Evolutionary conservation across 768 basidiomycete species (phyloP).

Genomic region (Auriscalpium microsporum): DNA sequence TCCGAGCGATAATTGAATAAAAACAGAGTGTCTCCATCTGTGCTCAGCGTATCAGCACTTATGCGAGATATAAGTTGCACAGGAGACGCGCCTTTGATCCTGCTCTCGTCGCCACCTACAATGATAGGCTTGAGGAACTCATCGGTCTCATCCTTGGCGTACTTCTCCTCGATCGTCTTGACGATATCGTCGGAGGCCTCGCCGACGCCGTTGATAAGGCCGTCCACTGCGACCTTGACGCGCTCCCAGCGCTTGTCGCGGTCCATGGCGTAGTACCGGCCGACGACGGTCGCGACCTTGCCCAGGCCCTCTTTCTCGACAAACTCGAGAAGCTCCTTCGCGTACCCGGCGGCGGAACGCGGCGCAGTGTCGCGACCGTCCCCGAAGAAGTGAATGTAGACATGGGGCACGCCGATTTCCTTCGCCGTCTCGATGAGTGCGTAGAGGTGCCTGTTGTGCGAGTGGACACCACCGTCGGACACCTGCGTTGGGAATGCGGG

Average conservation of each 20-base stretch:
- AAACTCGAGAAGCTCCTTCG: slow-evolving; percentile 69
- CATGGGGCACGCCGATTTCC: slow-evolving; percentile 72
- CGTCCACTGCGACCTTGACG: slow-evolving; percentile 82
- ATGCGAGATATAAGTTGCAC: neutral
- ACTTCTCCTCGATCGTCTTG: slow-evolving; percentile 61
- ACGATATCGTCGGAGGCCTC: slow-evolving; percentile 54
- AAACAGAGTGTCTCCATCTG: slow-evolving; percentile 85
- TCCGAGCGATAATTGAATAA: slow-evolving; percentile 98
- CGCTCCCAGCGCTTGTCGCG: slow-evolving; percentile 96
- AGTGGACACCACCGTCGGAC: slow-evolving; percentile 97
- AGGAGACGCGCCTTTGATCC: slow-evolving; percentile 60
- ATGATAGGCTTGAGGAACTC: slow-evolving; percentile 96
- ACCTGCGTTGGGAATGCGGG: slow-evolving; percentile 34
- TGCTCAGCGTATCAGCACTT: neutral
- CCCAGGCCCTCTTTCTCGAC: slow-evolving; percentile 70
- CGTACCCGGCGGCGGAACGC: slow-evolving; percentile 69
- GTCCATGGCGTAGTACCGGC: slow-evolving; percentile 96
- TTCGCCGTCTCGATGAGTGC: slow-evolving; percentile 89
- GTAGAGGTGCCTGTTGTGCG: slow-evolving; percentile 84
- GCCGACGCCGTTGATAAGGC: slow-evolving; percentile 58
- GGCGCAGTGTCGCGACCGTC: slow-evolving; percentile 95
- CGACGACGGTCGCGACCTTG: slow-evolving; percentile 76
- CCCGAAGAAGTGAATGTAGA: slow-evolving; percentile 89
- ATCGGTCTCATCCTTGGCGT: slow-evolving; percentile 81
- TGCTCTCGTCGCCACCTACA: slow-evolving; percentile 66